Percentiles rank a stretch among this genome's conserved stretches.
phyloP scores from a whole-genome alignment of 139 green algal species.

The Eudorina sp. region DNA sequence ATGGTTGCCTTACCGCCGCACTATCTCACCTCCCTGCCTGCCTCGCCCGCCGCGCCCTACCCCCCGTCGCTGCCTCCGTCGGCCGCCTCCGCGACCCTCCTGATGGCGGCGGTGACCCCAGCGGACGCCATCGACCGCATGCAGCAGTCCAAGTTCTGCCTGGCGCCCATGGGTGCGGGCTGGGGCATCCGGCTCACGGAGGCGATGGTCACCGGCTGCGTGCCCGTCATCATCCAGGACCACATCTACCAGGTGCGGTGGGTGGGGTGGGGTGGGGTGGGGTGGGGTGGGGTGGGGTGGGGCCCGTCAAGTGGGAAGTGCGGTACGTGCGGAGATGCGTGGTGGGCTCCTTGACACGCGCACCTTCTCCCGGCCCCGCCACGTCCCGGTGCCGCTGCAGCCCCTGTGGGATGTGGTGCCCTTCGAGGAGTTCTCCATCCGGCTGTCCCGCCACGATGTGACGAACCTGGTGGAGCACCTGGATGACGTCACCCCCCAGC shows the following conservation, averaged over 20 bases:
- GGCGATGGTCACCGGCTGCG: conserved; percentile 31
- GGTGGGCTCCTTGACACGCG: no score
- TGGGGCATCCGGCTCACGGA: conserved; percentile 42
- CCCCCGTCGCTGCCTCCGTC: neutral
- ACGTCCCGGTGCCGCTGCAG: neutral
- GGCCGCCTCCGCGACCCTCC: no score
- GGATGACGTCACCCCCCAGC: conserved; percentile 25
- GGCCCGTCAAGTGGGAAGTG: no score
- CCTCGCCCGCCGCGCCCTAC: no score
- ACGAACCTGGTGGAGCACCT: conserved; percentile 9
- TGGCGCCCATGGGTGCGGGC: conserved; percentile 38
- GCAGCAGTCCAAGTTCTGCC: conserved; percentile 22
- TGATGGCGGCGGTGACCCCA: neutral
- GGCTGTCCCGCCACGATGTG: neutral
- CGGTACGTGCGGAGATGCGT: no score
- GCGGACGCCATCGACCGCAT: neutral
- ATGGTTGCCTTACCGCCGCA: no score
- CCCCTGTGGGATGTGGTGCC: conserved; percentile 32
- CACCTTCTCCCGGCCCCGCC: no score
- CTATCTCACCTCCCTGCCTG: no score
- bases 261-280: neutral
- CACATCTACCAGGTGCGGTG: conserved; percentile 41
- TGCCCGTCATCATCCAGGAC: conserved; percentile 47
- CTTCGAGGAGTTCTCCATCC: conserved; percentile 41
- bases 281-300: no score